Percentiles rank a stretch among this genome's conserved stretches.
Conservation (phyloP, 768 basidiomycete species). For the Boletus reticulatus region DNA sequence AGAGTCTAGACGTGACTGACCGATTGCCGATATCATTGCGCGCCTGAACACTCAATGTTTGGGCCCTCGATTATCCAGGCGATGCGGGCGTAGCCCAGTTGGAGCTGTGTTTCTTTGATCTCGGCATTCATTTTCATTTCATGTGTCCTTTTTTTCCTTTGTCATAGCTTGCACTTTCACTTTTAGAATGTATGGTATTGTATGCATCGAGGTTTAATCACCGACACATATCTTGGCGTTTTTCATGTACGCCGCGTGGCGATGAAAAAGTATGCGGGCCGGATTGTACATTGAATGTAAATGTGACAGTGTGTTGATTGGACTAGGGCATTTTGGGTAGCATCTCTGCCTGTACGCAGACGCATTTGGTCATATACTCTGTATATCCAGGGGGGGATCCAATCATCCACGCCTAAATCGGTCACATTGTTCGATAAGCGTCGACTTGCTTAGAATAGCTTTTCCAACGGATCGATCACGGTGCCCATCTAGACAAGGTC, state of each 20-base stretch:
- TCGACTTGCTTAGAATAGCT: slow-evolving; percentile 33
- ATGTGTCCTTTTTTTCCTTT: neutral
- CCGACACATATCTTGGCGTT: slow-evolving; percentile 2
- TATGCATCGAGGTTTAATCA: slow-evolving; percentile 15
- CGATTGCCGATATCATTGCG: neutral
- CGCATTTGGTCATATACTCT: too few relatives aligned
- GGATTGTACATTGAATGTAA: too few relatives aligned
- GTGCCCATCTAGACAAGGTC: slow-evolving; percentile 52
- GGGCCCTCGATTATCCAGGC: too few relatives aligned
- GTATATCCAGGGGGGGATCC: too few relatives aligned
- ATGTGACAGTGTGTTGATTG: too few relatives aligned
- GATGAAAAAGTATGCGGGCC: neutral
- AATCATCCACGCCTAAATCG: too few relatives aligned
- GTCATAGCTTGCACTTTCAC: neutral
- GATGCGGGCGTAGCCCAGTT: neutral
- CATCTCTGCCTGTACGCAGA: too few relatives aligned
- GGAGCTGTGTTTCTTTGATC: slow-evolving; percentile 5
- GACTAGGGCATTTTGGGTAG: too few relatives aligned
- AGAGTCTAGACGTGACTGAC: neutral
- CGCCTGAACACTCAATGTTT: too few relatives aligned
- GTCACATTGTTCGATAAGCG: too few relatives aligned
- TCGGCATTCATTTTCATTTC: neutral
- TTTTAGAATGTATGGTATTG: neutral
- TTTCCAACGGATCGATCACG: slow-evolving; percentile 68
- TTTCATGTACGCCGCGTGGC: slow-evolving; percentile 3